Evolutionary conservation across 441 rosid species (phyloP).

Genomic region (Dalechampia spathulata): DNA sequence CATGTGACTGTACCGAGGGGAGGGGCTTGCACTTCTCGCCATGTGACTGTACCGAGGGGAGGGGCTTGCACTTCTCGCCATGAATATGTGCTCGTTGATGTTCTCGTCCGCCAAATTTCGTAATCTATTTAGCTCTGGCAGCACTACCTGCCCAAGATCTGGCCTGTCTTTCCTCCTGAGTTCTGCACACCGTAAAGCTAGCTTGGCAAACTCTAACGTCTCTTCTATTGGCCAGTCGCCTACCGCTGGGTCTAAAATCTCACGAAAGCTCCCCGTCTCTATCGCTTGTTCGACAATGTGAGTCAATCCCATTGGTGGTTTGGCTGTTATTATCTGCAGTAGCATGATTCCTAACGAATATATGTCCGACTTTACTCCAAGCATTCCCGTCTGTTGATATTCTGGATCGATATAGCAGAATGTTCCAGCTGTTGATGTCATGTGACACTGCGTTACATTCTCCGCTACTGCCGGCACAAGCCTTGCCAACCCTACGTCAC

Average conservation of each 20-base stretch:
- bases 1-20: constrained; percentile 16
- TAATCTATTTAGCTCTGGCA: constrained; percentile 22
- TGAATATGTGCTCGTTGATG: not conserved
- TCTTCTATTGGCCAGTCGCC: constrained; percentile 40
- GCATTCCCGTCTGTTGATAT: constrained; percentile 36
- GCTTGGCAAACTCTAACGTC: constrained; percentile 25
- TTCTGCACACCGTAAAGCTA: constrained; percentile 35
- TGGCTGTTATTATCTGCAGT: constrained; percentile 36
- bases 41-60: constrained; percentile 7
- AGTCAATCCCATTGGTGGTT: constrained; percentile 47
- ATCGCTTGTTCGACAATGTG: constrained; percentile 29
- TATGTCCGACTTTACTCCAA: constrained; percentile 42
- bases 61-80: not conserved
- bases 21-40: not conserved
- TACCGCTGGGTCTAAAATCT: constrained; percentile 33
- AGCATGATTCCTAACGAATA: constrained; percentile 42
- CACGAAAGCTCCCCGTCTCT: constrained; percentile 22
- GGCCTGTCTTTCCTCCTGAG: constrained; percentile 32
- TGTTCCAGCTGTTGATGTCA: constrained; percentile 47
- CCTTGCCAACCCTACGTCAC: constrained; percentile 47
- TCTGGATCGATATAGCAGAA: constrained; percentile 49
- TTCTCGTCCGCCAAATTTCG: constrained; percentile 17
- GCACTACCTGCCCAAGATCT: constrained; percentile 22
- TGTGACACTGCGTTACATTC: constrained; percentile 34
- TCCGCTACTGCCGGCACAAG: constrained; percentile 42